Evolutionary conservation across 495 filamentous ascomycete genomes (phyloP), one percentile per base, ranked within the genome.

Genomic region (Evernia prunastri): DNA sequence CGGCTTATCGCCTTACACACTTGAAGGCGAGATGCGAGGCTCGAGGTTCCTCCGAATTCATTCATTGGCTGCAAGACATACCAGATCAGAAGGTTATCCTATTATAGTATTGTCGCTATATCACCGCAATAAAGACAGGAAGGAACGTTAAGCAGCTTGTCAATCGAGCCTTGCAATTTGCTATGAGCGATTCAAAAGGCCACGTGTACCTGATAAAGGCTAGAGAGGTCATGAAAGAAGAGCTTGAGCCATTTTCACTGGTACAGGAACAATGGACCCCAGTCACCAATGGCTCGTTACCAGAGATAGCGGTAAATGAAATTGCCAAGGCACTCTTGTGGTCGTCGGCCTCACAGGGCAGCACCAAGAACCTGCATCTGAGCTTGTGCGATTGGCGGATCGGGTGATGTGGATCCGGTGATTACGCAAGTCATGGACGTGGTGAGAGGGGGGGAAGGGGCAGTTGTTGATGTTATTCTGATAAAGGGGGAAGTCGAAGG

Each of bases 1-100:
- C 2, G 88, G 88, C 11, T 73, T 91, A 51, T 86, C 81, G 15
- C 88, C 88, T 10, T 87, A 85, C 66, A 91, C 88, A 13, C 79
- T 86, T 25, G 88, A 90, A 63, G 88, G 88, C 12, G 88, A 90
- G 71, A 81, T 89, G 78, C 77, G 85, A n/a, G 88, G 88, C 18
- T 84, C 80, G 25, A 78, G 88, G 57, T n/a, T n/a, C n/a, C n/a
- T 89, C 87, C 5, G 88, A 91, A 74, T 91, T 87, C 70, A 90
- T 90, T 70, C 88, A 91, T 70, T 91, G 88, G 85, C 85, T 90
- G 45, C 88, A 91, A 71, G 86, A 91, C 71, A 85, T 90, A 15
- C 88, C 87, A 20, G 87, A 91, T 66, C 88, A 91, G 72, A 86
- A 84, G 67, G 81, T 81, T 66, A 90, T 91, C 67, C 75, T 91